These are phyloP conservation scores for Aspergillus fructus DNA, from an alignment of 2,329 filamentous ascomycete species.

Conservation along the genomic window DNA sequence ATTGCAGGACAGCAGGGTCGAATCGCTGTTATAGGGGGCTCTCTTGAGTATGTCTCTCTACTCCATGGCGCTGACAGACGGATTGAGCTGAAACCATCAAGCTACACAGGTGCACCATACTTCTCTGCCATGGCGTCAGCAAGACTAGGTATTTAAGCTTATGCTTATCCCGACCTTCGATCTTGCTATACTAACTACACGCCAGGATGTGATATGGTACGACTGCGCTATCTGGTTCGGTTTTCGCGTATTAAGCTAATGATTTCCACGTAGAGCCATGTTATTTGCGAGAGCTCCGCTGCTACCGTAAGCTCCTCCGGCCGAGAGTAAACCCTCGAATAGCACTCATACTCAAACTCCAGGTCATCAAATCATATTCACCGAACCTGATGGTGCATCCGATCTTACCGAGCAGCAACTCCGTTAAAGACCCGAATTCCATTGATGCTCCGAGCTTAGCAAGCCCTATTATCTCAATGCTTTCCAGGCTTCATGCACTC, in stretches of 20 bases:
- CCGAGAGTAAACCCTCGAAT: background rate
- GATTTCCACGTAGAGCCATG: constrained; percentile 59
- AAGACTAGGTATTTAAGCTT: constrained; percentile 56
- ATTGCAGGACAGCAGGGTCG: constrained; percentile 79
- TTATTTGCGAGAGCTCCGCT: constrained; percentile 91
- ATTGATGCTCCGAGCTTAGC: constrained; percentile 61
- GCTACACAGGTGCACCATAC: constrained; percentile 93
- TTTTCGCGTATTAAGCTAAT: constrained; percentile 7
- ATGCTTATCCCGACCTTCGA: background rate
- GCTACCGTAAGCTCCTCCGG: constrained; percentile 49
- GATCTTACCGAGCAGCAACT: constrained; percentile 76
- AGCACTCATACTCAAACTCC: constrained; percentile 3
- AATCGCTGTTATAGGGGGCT: constrained; percentile 90
- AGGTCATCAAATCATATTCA: constrained; percentile 95
- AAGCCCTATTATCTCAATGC: constrained; percentile 70
- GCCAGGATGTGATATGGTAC: constrained; percentile 73
- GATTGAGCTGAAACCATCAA: constrained; percentile 23
- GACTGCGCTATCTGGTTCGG: constrained; percentile 12
- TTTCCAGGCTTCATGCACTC: constrained; percentile 83
- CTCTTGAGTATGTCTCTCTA: constrained; percentile 63
- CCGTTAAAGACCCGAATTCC: constrained; percentile 48
- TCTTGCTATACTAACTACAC: constrained; percentile 13
- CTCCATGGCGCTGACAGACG: background rate
- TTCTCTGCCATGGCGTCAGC: constrained; percentile 98
- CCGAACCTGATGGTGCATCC: constrained; percentile 99